phyloP scores from a whole-genome alignment of 1,284 basidiomycete genomes.

The Taiwanofungus camphoratus region DNA sequence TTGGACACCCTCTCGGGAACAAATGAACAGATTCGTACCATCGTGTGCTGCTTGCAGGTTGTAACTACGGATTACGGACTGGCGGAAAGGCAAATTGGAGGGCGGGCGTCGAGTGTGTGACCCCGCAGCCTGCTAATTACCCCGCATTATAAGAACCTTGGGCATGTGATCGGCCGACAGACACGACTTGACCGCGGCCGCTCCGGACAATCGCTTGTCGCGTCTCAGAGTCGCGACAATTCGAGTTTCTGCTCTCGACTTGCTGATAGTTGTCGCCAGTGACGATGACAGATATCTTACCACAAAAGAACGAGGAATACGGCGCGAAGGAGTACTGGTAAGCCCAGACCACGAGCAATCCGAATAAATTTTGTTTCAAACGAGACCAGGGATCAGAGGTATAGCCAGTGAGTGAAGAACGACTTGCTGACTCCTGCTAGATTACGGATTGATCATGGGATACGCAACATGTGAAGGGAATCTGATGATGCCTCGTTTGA shows the following conservation, averaged over 20 bases:
- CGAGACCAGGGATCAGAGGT: slow-evolving; percentile 57
- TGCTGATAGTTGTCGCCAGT: slow-evolving; percentile 1
- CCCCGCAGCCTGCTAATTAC: slow-evolving; percentile 9
- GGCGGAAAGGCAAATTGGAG: no score
- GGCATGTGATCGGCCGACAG: slow-evolving; percentile 7
- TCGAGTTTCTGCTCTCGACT: neutral
- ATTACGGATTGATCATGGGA: neutral
- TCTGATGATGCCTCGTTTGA: slow-evolving; percentile 67
- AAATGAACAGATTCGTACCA: neutral
- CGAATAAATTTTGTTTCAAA: neutral
- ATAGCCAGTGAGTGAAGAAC: slow-evolving; percentile 59
- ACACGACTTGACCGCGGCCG: slow-evolving; percentile 2
- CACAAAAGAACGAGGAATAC: slow-evolving; percentile 69
- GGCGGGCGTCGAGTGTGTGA: no score
- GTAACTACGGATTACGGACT: no score
- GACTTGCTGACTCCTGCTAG: neutral
- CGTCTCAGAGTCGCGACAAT: neutral
- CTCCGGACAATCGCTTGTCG: neutral
- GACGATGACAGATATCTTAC: slow-evolving; percentile 38
- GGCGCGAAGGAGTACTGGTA: slow-evolving; percentile 75
- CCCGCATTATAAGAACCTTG: slow-evolving; percentile 11
- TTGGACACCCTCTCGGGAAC: neutral
- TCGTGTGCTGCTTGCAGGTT: neutral
- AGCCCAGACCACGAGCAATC: slow-evolving; percentile 1
- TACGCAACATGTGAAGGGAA: slow-evolving; percentile 40